Conservation (phyloP, 179 eudicot species). For the Amaranthus tricolor region DNA sequence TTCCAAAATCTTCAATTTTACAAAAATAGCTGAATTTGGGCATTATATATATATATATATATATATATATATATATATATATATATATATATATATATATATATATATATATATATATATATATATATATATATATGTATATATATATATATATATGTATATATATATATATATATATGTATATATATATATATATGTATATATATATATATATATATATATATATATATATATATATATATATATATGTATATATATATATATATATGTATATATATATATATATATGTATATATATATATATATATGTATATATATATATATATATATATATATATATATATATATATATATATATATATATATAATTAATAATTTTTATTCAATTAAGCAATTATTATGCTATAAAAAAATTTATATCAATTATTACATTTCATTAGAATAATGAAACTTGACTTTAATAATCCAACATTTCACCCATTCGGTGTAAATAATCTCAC, state of each 20-base stretch:
- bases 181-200: neutral
- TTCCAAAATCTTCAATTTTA: too few species aligned
- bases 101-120: neutral
- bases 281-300: neutral
- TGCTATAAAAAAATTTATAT: too few species aligned
- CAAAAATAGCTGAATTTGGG: too few species aligned
- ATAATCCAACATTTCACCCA: too few species aligned
- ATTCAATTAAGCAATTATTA: too few species aligned
- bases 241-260: neutral
- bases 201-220: slow-evolving; percentile 1
- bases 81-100: neutral
- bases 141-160: neutral
- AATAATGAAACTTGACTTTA: too few species aligned
- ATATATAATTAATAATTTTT: too few species aligned
- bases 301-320: neutral
- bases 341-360: neutral
- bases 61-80: slow-evolving; percentile 4
- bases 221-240: slow-evolving; percentile 4
- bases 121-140: slow-evolving; percentile 1
- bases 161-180: neutral
- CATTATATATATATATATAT: neutral
- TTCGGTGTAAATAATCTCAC: too few species aligned
- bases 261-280: neutral
- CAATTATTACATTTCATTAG: too few species aligned
- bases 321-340: slow-evolving; percentile 1